Evolutionary conservation across 2,329 filamentous ascomycete genomes (phyloP).

Genomic region (Periconia sp.): DNA sequence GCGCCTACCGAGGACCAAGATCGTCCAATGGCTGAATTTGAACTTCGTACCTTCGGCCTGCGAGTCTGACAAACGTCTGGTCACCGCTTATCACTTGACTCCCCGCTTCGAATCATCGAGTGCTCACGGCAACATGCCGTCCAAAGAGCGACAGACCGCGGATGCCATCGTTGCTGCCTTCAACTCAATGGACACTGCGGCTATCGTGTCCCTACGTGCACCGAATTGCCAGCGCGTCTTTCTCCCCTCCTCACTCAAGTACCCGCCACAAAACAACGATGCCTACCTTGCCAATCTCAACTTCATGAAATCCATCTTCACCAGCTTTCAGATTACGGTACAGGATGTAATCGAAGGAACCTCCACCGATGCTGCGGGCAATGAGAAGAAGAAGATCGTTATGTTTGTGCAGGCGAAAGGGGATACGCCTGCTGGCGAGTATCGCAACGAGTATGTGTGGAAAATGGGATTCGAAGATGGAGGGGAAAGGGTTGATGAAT

Average conservation of each 20-base stretch:
- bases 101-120: too few relatives aligned
- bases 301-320: conserved; percentile 34
- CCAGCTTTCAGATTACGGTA: conserved; percentile 35
- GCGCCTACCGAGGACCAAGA: too few relatives aligned
- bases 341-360: conserved; percentile 41
- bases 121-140: conserved; percentile 12
- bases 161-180: conserved; percentile 37
- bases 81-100: too few relatives aligned
- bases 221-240: conserved; percentile 33
- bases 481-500: conserved; percentile 21
- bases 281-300: conserved; percentile 25
- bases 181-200: conserved; percentile 35
- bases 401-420: conserved; percentile 41
- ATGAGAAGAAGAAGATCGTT: conserved; percentile 27
- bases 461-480: conserved; percentile 25
- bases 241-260: conserved; percentile 33
- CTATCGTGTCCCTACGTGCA: conserved; percentile 34
- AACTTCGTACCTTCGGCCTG: too few relatives aligned
- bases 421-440: conserved; percentile 31
- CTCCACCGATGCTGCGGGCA: conserved; percentile 6
- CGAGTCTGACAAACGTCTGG: too few relatives aligned
- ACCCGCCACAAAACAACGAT: conserved; percentile 28
- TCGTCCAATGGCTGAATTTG: too few relatives aligned
- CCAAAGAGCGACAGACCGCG: conserved; percentile 34
- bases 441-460: conserved; percentile 39